Evolutionary conservation across 768 basidiomycete genomes (phyloP).

Genomic region (Boletus insuetus): DNA sequence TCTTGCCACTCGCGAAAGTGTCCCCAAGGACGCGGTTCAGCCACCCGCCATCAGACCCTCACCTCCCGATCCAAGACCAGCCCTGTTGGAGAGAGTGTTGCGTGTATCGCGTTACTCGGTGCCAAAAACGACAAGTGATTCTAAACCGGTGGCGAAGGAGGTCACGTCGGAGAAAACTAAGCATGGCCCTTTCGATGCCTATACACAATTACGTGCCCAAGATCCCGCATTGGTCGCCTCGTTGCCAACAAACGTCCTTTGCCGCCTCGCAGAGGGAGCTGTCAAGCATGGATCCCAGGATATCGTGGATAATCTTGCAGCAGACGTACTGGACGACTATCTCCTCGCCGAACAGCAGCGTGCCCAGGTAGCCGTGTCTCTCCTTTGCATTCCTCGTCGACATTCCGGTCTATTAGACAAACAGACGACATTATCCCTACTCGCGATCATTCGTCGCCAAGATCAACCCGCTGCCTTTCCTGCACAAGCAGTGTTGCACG

Average conservation of each 20-base stretch:
- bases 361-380: conserved; percentile 23
- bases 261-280: conserved; percentile 30
- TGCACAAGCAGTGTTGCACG: conserved; percentile 14
- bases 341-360: conserved; percentile 21
- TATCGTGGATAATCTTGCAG: conserved; percentile 38
- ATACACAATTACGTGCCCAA: conserved; percentile 24
- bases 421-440: conserved; percentile 22
- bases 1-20: conserved; percentile 12
- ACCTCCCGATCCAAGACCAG: conserved; percentile 6
- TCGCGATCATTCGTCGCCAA: conserved; percentile 17
- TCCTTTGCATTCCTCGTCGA: conserved; percentile 24
- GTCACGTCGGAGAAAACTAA: conserved; percentile 14
- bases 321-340: conserved; percentile 38
- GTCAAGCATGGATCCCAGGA: conserved; percentile 28
- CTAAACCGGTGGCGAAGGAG: conserved; percentile 8
- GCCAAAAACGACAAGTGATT: conserved; percentile 16
- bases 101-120: conserved; percentile 28
- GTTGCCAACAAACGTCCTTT: conserved; percentile 29
- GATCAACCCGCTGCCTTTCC: conserved; percentile 11
- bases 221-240: conserved; percentile 20
- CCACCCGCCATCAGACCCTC: not conserved
- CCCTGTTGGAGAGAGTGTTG: conserved; percentile 26
- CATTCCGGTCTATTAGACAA: conserved; percentile 20
- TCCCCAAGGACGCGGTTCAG: conserved; percentile 6
- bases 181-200: conserved; percentile 28